Conservation (phyloP, 768 basidiomycete genomes). For the Kondoa subrosea region DNA sequence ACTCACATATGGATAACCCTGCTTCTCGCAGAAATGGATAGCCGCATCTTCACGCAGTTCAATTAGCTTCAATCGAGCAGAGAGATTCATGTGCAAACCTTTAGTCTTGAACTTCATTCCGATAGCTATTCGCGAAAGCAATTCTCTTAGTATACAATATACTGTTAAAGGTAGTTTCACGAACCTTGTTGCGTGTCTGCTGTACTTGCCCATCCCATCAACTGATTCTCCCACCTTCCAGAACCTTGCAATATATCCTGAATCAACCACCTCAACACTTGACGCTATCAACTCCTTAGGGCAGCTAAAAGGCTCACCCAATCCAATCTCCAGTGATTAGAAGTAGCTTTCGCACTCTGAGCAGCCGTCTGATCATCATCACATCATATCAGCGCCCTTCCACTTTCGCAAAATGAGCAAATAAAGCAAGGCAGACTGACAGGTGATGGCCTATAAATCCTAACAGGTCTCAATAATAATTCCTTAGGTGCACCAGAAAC, state of each 20-base stretch:
- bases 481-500: constrained; percentile 41
- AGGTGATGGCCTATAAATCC: constrained; percentile 81
- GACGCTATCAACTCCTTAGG: not conserved
- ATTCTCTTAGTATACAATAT: not conserved
- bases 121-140: constrained; percentile 15
- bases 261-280: not conserved
- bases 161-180: constrained; percentile 7
- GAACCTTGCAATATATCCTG: constrained; percentile 64
- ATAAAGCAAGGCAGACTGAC: constrained; percentile 33
- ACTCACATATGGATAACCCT: constrained; percentile 36
- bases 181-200: not conserved
- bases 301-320: constrained; percentile 34
- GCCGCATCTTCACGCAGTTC: too few relatives aligned
- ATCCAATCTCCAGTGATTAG: constrained; percentile 80
- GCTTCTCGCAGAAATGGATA: constrained; percentile 88
- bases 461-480: constrained; percentile 67
- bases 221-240: constrained; percentile 90
- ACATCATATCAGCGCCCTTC: not conserved
- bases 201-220: constrained; percentile 96
- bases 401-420: not conserved
- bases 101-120: constrained; percentile 49
- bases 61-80: too few relatives aligned
- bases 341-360: constrained; percentile 77
- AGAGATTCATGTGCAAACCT: too few relatives aligned
- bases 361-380: constrained; percentile 42